Percentiles rank a stretch among this genome's conserved stretches.
These are phyloP conservation scores for Nothophoma quercina DNA, from an alignment of 2,329 filamentous ascomycete species.

Conservation along the genomic window DNA sequence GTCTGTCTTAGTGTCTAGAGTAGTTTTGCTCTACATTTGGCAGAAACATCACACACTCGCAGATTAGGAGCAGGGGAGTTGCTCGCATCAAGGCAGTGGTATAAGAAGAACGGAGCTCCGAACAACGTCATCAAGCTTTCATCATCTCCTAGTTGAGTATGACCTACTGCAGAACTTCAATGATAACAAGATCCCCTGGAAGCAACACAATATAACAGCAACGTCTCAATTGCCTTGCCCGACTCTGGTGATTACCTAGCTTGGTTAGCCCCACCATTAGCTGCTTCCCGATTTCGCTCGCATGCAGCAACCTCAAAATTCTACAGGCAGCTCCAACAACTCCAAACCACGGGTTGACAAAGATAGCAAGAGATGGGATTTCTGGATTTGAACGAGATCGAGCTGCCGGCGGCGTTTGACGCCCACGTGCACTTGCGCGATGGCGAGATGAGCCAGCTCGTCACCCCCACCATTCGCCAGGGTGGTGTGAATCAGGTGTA, in stretches of 20 bases:
- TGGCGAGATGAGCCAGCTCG: conserved; percentile 60
- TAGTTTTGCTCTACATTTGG: no score
- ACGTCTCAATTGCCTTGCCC: no score
- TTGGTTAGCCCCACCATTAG: conserved; percentile 10
- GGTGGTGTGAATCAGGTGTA: conserved; percentile 63
- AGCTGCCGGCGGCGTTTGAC: conserved; percentile 59
- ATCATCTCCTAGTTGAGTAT: no score
- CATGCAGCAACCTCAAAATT: conserved; percentile 26
- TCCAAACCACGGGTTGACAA: neutral
- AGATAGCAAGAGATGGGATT: conserved; percentile 43
- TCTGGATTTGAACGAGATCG: conserved; percentile 52
- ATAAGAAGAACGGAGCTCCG: no score
- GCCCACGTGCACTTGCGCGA: conserved; percentile 62
- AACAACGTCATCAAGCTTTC: no score
- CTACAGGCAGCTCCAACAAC: neutral
- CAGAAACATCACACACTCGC: no score
- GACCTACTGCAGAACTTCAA: no score
- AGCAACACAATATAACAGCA: no score
- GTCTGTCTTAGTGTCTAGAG: no score
- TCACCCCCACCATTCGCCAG: conserved; percentile 59
- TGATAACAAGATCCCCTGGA: no score
- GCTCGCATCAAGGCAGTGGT: no score
- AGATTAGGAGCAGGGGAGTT: no score
- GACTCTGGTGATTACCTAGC: conserved; percentile 1
- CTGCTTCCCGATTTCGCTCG: conserved; percentile 15